Evolutionary conservation across 306 rosid genomes (phyloP).

Genomic region (Arachis hypogaea): DNA sequence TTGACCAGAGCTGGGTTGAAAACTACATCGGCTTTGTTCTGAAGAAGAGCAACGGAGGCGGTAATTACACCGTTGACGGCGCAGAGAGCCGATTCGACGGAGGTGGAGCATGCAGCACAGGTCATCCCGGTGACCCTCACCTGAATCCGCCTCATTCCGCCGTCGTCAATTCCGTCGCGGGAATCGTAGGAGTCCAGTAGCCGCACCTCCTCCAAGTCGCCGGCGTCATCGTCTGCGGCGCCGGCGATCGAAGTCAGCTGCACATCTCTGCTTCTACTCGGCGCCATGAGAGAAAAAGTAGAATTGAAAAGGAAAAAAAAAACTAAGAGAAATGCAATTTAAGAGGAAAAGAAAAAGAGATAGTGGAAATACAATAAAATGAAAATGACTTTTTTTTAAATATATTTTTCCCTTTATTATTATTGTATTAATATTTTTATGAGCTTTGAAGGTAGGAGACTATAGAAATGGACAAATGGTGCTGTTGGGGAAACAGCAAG

Average conservation of each 20-base stretch:
- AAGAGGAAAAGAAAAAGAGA: neutral
- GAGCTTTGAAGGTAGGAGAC: neutral
- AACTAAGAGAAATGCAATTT: neutral
- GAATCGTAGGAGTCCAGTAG: constrained; percentile 70
- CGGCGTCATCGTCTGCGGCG: constrained; percentile 33
- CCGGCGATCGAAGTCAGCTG: constrained; percentile 39
- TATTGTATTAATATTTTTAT: too few relatives aligned
- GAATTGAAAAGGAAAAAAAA: neutral
- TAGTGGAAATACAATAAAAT: neutral
- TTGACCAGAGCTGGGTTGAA: constrained; percentile 71
- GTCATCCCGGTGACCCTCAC: constrained; percentile 89
- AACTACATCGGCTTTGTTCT: constrained; percentile 89
- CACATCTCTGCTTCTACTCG: constrained; percentile 19
- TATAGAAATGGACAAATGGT: neutral
- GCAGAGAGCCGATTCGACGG: constrained; percentile 78
- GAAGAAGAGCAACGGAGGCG: constrained; percentile 90
- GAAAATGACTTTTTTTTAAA: too few relatives aligned
- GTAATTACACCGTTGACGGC: constrained; percentile 63
- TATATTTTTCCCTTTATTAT: too few relatives aligned
- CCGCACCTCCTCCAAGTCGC: constrained; percentile 73
- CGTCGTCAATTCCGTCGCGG: constrained; percentile 26
- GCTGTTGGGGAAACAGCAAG: neutral
- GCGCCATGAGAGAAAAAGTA: constrained; percentile 34
- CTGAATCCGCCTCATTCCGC: constrained; percentile 63
- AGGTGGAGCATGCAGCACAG: constrained; percentile 94